These are phyloP conservation scores for Fraxinus americana DNA, from an alignment of 257 asterid species.

Conservation along the genomic window DNA sequence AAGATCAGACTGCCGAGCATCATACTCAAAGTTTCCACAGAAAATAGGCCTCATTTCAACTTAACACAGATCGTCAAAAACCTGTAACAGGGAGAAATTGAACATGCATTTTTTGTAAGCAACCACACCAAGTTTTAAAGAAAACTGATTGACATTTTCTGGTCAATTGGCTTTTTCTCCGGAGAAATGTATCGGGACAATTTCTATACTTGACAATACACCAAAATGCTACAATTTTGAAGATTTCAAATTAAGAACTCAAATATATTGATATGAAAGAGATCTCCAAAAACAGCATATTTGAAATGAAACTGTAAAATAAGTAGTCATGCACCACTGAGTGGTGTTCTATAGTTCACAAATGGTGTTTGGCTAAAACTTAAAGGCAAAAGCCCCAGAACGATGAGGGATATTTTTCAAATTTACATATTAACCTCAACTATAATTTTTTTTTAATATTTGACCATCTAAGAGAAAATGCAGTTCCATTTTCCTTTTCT, in stretches of 20 bases:
- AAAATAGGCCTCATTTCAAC: slow-evolving; percentile 70
- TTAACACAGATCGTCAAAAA: slow-evolving; percentile 18
- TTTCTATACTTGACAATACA: background rate
- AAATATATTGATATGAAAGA: background rate
- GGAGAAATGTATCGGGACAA: background rate
- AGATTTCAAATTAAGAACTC: background rate
- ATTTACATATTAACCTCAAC: background rate
- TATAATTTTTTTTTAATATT: background rate
- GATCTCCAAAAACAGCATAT: background rate
- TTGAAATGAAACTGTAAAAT: background rate
- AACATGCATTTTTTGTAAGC: background rate
- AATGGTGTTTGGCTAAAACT: background rate
- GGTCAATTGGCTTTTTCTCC: background rate
- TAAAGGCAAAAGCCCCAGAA: background rate
- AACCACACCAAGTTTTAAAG: background rate
- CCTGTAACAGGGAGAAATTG: slow-evolving; percentile 22
- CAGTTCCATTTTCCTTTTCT: background rate
- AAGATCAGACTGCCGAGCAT: slow-evolving; percentile 79
- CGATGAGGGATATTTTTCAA: background rate
- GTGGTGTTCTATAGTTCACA: background rate
- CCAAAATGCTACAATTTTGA: background rate
- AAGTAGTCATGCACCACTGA: background rate
- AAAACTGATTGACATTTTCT: background rate
- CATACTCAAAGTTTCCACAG: slow-evolving; percentile 80
- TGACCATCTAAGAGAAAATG: background rate